A percentile compares a stretch with the other conserved stretches of the same genome.
Evolutionary conservation across 1,284 basidiomycete genomes (phyloP).

Genomic region (Boletus calvinii): DNA sequence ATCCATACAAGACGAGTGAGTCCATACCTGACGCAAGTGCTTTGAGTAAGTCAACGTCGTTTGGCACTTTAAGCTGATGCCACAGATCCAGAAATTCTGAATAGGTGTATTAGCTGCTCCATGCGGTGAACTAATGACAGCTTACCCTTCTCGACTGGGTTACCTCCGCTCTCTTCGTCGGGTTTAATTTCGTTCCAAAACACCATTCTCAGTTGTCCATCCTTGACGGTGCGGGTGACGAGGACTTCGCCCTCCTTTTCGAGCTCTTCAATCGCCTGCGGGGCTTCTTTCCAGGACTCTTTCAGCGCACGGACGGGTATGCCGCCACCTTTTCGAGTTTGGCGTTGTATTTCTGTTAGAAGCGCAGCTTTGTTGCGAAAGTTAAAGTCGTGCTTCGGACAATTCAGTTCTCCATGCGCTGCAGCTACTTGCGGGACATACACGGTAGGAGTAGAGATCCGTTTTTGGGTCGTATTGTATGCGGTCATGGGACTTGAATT

Average conservation of each 20-base stretch:
- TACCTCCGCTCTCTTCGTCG: constrained; percentile 65
- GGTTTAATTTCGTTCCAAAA: constrained; percentile 90
- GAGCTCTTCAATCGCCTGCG: constrained; percentile 77
- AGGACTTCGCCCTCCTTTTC: constrained; percentile 86
- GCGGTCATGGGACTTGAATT: constrained; percentile 78
- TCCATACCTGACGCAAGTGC: constrained; percentile 65
- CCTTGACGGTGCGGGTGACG: constrained; percentile 80
- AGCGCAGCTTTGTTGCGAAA: constrained; percentile 82
- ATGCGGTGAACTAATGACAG: neutral
- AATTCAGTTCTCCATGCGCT: constrained; percentile 6
- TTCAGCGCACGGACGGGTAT: constrained; percentile 83
- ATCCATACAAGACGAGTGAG: constrained; percentile 7
- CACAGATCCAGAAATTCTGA: constrained; percentile 86
- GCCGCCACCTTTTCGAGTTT: constrained; percentile 76
- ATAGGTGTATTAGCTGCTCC: constrained; percentile 3
- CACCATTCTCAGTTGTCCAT: constrained; percentile 82
- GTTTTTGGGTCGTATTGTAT: constrained; percentile 80
- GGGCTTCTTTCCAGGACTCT: constrained; percentile 88
- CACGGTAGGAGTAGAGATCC: constrained; percentile 82
- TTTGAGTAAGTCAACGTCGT: constrained; percentile 77
- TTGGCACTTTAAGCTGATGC: constrained; percentile 81
- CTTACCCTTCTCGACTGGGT: constrained; percentile 78
- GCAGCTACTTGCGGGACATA: constrained; percentile 28
- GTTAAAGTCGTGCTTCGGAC: constrained; percentile 76
- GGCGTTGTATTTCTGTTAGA: constrained; percentile 77